Conservation (phyloP, 352 stramenopile genomes). For the Pythium phragmiticola region DNA sequence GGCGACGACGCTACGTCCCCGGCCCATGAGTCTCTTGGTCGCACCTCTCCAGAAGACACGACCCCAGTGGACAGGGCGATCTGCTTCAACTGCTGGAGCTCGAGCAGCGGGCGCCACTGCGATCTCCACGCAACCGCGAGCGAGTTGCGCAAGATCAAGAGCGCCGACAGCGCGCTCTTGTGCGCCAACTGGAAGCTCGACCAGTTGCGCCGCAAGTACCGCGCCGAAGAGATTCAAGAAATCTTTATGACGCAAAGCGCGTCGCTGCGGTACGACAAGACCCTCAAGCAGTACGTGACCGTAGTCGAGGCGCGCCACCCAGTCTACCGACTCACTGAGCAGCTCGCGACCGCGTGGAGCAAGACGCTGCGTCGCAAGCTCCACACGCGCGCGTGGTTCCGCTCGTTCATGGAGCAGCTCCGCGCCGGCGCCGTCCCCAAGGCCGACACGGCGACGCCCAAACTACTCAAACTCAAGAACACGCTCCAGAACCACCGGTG, state of each 20-base stretch:
- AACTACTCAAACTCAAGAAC: constrained; percentile 84
- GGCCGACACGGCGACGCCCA: constrained; percentile 35
- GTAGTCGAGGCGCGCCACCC: constrained; percentile 88
- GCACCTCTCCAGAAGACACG: constrained; percentile 1
- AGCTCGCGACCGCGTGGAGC: constrained; percentile 68
- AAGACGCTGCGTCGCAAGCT: constrained; percentile 86
- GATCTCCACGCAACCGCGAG: constrained; percentile 57
- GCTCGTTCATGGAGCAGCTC: constrained; percentile 89
- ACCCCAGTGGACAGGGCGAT: constrained; percentile 15
- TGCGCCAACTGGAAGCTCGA: constrained; percentile 92
- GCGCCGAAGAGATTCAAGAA: constrained; percentile 91
- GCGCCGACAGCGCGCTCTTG: constrained; percentile 82
- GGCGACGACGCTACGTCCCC: constrained; percentile 15
- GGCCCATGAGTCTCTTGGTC: neutral
- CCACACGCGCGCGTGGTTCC: constrained; percentile 86
- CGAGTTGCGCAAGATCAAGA: constrained; percentile 48
- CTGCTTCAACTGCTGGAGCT: constrained; percentile 95
- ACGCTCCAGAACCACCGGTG: constrained; percentile 77
- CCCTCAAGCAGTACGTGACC: constrained; percentile 87
- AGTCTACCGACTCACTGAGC: constrained; percentile 83
- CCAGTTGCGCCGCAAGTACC: constrained; percentile 82
- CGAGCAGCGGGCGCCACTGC: constrained; percentile 81
- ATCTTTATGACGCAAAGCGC: constrained; percentile 89
- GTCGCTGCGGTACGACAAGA: constrained; percentile 85
- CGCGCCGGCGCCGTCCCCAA: constrained; percentile 56